Base-by-base conservation (phyloP, 306 rosid species). In the Carpinus viminea region DNA sequence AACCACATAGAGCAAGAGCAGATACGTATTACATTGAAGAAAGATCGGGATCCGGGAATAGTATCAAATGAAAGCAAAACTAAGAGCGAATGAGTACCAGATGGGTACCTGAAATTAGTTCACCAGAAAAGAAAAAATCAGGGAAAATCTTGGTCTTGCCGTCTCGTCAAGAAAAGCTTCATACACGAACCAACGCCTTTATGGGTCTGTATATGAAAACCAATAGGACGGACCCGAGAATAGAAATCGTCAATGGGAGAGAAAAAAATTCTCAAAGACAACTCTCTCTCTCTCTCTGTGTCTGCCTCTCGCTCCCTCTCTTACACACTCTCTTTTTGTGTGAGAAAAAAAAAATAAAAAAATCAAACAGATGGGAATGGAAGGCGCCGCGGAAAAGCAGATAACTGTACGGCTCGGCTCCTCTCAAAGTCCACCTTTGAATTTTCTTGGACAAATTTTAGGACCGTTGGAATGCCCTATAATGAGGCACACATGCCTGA, bases 381-480 rank as follows among this genome's bases (percentile, higher is more conserved):
- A 26, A 41, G 45, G 13, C 54, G 74, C 70, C 53, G 80, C 36
- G 80, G 26, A 57, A 51, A 83, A 78, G 46, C 34, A 41, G 61
- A 73, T 3, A 83, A 36, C 12, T 68, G 74, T 62, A 43, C 57
- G 80, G 74, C 76, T 68, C 46, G 12, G 18, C 18, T 24, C 52
- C 26, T 61, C 61, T 8, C n/a, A 46, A 48, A 61, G 21, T 12
- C 74, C 21, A 10, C 18, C 55, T 70, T 7, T 68, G 50, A 41
- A 17, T 41, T 51, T 17, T 17, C 21, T 65, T 9, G 3, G 24
- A 66, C 71, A 68, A 38, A 59, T 59, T 41, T 76, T 72, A 12
- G 38, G 83, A 80, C 76, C 83, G 83, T 82, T 78, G 76, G 76
- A 16, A 65, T 47, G 59, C 31, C 51, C 7, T 45, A 4, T n/a